Evolutionary conservation across 1,139 yeast genomes (phyloP).

Genomic region (Scheffersomyces titani): DNA sequence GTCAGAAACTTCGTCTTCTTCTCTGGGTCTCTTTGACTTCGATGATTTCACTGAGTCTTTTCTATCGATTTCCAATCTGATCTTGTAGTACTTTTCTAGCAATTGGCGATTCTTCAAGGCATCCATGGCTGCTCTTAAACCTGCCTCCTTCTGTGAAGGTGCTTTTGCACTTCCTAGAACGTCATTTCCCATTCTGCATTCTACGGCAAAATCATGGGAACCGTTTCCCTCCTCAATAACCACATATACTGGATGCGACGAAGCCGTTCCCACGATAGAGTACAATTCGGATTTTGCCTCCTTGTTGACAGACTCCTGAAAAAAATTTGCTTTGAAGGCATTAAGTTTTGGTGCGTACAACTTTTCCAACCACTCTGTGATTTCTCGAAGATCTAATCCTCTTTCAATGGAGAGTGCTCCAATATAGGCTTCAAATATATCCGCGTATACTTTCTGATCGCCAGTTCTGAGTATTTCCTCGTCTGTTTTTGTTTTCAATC

Average conservation of each 20-base stretch:
- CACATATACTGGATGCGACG: constrained; percentile 65
- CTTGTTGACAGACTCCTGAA: constrained; percentile 38
- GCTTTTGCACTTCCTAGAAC: constrained; percentile 63
- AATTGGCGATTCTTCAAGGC: constrained; percentile 60
- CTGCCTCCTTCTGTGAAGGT: constrained; percentile 64
- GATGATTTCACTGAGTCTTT: constrained; percentile 31
- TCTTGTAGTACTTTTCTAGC: constrained; percentile 63
- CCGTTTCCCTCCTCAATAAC: constrained; percentile 33
- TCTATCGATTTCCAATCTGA: constrained; percentile 65
- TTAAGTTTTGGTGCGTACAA: constrained; percentile 42
- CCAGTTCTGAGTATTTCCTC: constrained; percentile 50
- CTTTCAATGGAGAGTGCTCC: constrained; percentile 78
- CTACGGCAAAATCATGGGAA: constrained; percentile 55
- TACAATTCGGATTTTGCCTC: constrained; percentile 80
- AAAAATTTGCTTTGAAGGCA: constrained; percentile 27
- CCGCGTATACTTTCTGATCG: constrained; percentile 67
- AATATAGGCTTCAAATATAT: constrained; percentile 86
- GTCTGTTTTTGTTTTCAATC: constrained; percentile 50
- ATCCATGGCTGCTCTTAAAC: constrained; percentile 68
- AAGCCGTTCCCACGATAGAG: constrained; percentile 76
- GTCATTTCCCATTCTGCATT: constrained; percentile 61
- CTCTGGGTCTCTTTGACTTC: constrained; percentile 4
- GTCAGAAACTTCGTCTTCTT: not conserved
- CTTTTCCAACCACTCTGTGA: constrained; percentile 60
- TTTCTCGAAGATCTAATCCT: constrained; percentile 44